Conservation (phyloP, 257 asterid species). For the Nicotiana sylvestris region DNA sequence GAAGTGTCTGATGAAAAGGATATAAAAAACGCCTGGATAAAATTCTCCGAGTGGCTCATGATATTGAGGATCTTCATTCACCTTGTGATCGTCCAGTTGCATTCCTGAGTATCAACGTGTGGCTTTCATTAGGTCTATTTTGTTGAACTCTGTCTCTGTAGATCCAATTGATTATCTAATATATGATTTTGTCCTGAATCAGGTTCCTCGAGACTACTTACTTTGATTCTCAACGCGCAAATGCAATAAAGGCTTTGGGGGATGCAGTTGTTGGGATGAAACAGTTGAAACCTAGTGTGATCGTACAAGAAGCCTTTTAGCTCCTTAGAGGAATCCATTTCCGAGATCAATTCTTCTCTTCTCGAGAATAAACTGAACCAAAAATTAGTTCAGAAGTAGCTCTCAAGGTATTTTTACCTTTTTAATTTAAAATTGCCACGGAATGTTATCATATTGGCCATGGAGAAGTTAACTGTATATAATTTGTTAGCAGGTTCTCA, state of each 20-base stretch:
- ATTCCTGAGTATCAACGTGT: slow-evolving; percentile 82
- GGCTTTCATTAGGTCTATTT: neutral
- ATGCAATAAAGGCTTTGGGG: slow-evolving; percentile 65
- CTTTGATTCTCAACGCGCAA: slow-evolving; percentile 87
- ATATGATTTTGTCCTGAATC: slow-evolving; percentile 24
- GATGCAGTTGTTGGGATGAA: slow-evolving; percentile 56
- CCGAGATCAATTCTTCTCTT: slow-evolving; percentile 36
- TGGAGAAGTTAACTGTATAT: slow-evolving; percentile 9
- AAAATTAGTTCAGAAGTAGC: slow-evolving; percentile 63
- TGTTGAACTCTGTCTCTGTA: neutral
- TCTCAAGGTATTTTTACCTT: slow-evolving; percentile 51
- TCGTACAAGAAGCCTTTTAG: slow-evolving; percentile 62
- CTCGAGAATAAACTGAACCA: slow-evolving; percentile 56
- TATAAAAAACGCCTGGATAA: slow-evolving; percentile 50
- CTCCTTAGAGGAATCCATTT: slow-evolving; percentile 40
- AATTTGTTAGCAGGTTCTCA: slow-evolving; percentile 47
- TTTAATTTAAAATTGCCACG: neutral
- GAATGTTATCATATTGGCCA: neutral
- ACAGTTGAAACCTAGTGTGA: slow-evolving; percentile 43
- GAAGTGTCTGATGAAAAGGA: slow-evolving; percentile 47
- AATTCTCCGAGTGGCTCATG: slow-evolving; percentile 54
- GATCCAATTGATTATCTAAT: slow-evolving; percentile 18
- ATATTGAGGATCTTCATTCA: slow-evolving; percentile 92
- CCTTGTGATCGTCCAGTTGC: slow-evolving; percentile 84
- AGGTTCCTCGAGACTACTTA: slow-evolving; percentile 99